Percentiles rank a stretch among this genome's conserved stretches.
Evolutionary conservation across 768 basidiomycete species (phyloP).

Genomic region (Suillus occidentalis): DNA sequence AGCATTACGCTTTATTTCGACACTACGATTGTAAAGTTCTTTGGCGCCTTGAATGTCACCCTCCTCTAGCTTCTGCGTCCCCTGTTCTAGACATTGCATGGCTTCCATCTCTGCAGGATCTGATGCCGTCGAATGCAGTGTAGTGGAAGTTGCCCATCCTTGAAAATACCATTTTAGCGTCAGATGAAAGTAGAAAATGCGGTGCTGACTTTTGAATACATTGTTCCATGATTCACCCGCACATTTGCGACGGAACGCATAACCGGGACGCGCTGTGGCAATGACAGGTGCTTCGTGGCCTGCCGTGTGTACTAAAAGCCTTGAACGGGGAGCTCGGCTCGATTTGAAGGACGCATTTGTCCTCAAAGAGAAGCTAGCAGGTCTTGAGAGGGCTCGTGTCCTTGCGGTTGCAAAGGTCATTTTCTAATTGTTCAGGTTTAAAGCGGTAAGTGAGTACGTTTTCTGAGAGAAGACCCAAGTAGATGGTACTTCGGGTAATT

Average conservation of each 20-base stretch:
- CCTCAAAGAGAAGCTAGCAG: slow-evolving; percentile 25
- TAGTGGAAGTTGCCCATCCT: slow-evolving; percentile 81
- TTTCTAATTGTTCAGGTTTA: slow-evolving; percentile 32
- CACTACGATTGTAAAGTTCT: slow-evolving; percentile 72
- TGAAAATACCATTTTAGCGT: slow-evolving; percentile 4
- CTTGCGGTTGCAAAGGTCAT: slow-evolving; percentile 19
- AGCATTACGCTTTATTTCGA: slow-evolving; percentile 76
- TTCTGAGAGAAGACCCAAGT: not conserved
- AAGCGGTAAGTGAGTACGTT: slow-evolving; percentile 13
- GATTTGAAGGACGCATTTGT: slow-evolving; percentile 13
- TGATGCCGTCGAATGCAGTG: slow-evolving; percentile 75
- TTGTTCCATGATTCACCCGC: slow-evolving; percentile 10
- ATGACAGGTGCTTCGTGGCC: slow-evolving; percentile 7
- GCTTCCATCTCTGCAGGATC: slow-evolving; percentile 85
- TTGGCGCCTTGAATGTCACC: slow-evolving; percentile 83
- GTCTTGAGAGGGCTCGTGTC: slow-evolving; percentile 25
- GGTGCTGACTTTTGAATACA: slow-evolving; percentile 30
- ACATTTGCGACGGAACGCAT: slow-evolving; percentile 11
- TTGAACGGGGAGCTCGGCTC: slow-evolving; percentile 23
- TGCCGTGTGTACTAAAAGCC: slow-evolving; percentile 18
- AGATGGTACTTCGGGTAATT: slow-evolving; percentile 11
- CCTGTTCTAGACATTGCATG: slow-evolving; percentile 75
- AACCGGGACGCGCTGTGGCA: slow-evolving; percentile 7
- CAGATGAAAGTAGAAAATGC: slow-evolving; percentile 9
- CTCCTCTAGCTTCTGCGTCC: slow-evolving; percentile 82